phyloP scores from a whole-genome alignment of 768 basidiomycete genomes.

The Kondoa subrosea region DNA sequence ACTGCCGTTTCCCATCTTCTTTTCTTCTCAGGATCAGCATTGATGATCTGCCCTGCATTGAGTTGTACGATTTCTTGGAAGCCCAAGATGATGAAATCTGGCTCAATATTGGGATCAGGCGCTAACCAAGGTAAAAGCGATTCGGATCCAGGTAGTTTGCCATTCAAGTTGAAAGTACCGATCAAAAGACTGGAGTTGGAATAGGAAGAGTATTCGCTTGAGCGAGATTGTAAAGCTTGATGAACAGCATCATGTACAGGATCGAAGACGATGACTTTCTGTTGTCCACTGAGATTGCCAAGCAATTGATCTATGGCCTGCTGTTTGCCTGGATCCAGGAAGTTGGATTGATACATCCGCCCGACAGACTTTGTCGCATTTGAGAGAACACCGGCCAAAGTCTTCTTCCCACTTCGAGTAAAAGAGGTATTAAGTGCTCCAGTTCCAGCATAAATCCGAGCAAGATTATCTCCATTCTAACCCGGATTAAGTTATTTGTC shows the following conservation, averaged over 20 bases:
- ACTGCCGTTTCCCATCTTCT: slow-evolving; percentile 66
- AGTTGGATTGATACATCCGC: slow-evolving; percentile 96
- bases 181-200: slow-evolving; percentile 57
- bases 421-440: slow-evolving; percentile 82
- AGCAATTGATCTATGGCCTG: slow-evolving; percentile 87
- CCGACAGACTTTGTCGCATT: slow-evolving; percentile 71
- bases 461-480: slow-evolving; percentile 77
- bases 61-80: slow-evolving; percentile 97
- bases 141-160: slow-evolving; percentile 58
- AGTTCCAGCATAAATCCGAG: slow-evolving; percentile 73
- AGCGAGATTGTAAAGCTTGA: slow-evolving; percentile 47
- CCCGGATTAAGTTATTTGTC: background rate
- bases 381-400: slow-evolving; percentile 74
- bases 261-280: slow-evolving; percentile 77
- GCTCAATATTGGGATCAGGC: slow-evolving; percentile 46
- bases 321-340: slow-evolving; percentile 89
- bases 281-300: slow-evolving; percentile 77
- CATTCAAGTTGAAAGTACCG: slow-evolving; percentile 95
- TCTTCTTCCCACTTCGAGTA: slow-evolving; percentile 85
- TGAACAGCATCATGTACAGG: slow-evolving; percentile 80
- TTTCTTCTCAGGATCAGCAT: slow-evolving; percentile 75
- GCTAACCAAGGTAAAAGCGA: slow-evolving; percentile 79
- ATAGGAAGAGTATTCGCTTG: slow-evolving; percentile 66
- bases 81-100: slow-evolving; percentile 75
- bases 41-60: slow-evolving; percentile 86